Evolutionary conservation across 257 asterid genomes (phyloP), one percentile per base, ranked within the genome.

Genomic region (Petrea volubilis): DNA sequence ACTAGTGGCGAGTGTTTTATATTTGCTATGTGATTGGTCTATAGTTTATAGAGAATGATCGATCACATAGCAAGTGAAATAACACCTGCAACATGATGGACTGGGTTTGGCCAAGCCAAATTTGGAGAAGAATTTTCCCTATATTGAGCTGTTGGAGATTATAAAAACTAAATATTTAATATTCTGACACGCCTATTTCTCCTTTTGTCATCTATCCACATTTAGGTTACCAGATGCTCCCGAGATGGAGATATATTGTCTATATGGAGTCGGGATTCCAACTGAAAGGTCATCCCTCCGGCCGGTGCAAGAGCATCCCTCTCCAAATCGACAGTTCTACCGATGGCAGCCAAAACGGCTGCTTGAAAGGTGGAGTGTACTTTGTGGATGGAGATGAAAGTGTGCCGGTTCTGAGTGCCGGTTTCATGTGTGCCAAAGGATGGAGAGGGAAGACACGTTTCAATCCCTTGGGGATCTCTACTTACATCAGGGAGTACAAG

Each of bases 211-310:
- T 60, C 46, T 5, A 13, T 34, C 21, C 12, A n/a, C 0, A 23
- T 78, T 60, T 86, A 94, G 98, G 78, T 75, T 94, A 70, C 99
- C 98, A 31, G 80, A 85, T 64, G 97, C 97, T 44, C 96, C 96
- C 0, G 91, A 84, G n/a, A 87, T 88, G 92, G 98, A 95, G 75
- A 95, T 95, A 3, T 82, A 81, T 85, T 79, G 96, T 63, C 77
- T 87, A 31, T 86, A 94, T 27, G 99, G 99, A 2, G 86, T 86
- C 1, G 98, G 99, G 61, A 78, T 94, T 12, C 98, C 93, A 2
- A 91, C 99, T 0, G 96, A 94, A 69, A 73, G 99, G 60, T 83
- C 98, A 3, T 94, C 91, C 87, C 34, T 72, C 88, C 0, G 79
- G 85, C 17, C 78, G 70, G 74, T 89, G 97, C 86, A 82, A 76